Evolutionary conservation across 2,329 filamentous ascomycete genomes (phyloP).

Genomic region (Aspergillus calidoustus): DNA sequence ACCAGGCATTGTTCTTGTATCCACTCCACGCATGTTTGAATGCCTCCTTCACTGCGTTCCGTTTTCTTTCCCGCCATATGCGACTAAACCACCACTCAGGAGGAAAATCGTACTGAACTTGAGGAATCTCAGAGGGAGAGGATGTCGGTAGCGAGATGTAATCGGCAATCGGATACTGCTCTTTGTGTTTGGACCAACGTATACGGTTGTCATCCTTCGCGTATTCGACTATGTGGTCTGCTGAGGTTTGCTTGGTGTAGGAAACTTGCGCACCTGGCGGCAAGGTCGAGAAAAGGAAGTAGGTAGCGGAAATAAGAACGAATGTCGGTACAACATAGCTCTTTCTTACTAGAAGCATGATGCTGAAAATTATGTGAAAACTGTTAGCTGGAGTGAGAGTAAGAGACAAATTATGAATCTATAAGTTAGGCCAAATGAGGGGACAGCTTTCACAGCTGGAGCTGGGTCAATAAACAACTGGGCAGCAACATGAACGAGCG

Average conservation of each 20-base stretch:
- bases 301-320: conserved; percentile 32
- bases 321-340: conserved; percentile 32
- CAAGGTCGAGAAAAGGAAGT: conserved; percentile 29
- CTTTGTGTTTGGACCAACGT: conserved; percentile 74
- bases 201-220: conserved; percentile 23
- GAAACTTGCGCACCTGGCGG: conserved; percentile 26
- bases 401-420: background rate
- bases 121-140: conserved; percentile 70
- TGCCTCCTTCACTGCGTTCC: conserved; percentile 71
- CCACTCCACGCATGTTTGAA: conserved; percentile 80
- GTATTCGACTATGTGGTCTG: conserved; percentile 18
- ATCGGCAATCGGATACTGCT: conserved; percentile 75
- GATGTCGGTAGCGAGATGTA: conserved; percentile 76
- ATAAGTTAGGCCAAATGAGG: conserved; percentile 12
- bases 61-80: conserved; percentile 66
- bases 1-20: conserved; percentile 80
- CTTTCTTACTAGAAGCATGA: conserved; percentile 35
- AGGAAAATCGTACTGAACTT: conserved; percentile 75
- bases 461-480: conserved; percentile 8
- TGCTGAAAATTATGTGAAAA: conserved; percentile 1
- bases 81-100: conserved; percentile 64
- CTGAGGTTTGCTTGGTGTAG: conserved; percentile 22
- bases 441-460: conserved; percentile 19
- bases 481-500: conserved; percentile 17
- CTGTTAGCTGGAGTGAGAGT: background rate